These are phyloP conservation scores for Aspergillus ustus DNA, from an alignment of 2,329 filamentous ascomycete genomes.

Conservation along the genomic window DNA sequence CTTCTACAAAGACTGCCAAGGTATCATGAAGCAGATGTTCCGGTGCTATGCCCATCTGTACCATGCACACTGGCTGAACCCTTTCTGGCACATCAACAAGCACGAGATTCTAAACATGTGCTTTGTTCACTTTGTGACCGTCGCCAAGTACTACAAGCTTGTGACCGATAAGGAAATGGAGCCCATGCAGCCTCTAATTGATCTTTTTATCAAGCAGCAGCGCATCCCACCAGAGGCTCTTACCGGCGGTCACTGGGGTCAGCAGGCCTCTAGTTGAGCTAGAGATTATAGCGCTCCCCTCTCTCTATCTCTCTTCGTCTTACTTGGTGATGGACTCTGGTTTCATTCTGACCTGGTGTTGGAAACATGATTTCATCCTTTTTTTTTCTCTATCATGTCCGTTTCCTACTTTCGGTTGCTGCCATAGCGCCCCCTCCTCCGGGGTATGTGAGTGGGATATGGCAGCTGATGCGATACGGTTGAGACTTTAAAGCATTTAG, in stretches of 20 bases:
- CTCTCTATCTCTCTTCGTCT: too few relatives aligned
- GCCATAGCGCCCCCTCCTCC: conserved; percentile 19
- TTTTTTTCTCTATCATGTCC: conserved; percentile 27
- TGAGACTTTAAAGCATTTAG: conserved; percentile 40
- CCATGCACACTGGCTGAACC: conserved; percentile 89
- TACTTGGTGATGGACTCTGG: conserved; percentile 26
- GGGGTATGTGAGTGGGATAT: conserved; percentile 23
- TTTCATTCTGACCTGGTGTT: conserved; percentile 39
- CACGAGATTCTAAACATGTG: conserved; percentile 79
- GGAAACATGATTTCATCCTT: conserved; percentile 27
- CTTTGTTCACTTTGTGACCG: conserved; percentile 83
- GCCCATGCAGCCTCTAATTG: conserved; percentile 93
- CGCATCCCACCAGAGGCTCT: conserved; percentile 74
- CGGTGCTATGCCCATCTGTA: conserved; percentile 97
- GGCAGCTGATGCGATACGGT: conserved; percentile 30
- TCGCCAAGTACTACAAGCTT: conserved; percentile 79
- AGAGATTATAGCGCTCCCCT: conserved; percentile 13
- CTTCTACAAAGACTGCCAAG: conserved; percentile 88
- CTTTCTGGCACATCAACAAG: conserved; percentile 78
- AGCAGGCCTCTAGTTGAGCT: conserved; percentile 40
- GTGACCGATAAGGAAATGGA: conserved; percentile 88
- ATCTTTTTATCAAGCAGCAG: conserved; percentile 87
- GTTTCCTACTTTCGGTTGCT: conserved; percentile 10
- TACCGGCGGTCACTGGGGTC: conserved; percentile 48
- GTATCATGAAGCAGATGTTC: conserved; percentile 98